phyloP scores from a whole-genome alignment of 2,329 filamentous ascomycete genomes.

The Pyricularia grisea region DNA sequence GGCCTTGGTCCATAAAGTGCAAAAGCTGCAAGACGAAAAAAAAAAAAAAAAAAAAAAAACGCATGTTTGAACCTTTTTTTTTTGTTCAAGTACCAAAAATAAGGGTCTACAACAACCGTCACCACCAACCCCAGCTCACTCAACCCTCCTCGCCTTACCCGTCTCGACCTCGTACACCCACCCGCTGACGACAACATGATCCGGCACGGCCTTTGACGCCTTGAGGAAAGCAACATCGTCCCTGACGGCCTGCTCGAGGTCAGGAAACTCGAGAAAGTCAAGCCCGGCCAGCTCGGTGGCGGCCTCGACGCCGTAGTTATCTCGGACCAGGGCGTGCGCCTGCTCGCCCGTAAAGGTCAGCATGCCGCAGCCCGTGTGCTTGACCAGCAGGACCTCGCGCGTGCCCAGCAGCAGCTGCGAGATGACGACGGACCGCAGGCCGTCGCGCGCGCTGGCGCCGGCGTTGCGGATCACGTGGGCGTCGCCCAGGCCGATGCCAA shows the following conservation, averaged over 20 bases:
- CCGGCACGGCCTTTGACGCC: conserved; percentile 47
- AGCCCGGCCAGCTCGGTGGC: conserved; percentile 27
- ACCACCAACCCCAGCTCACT: neutral
- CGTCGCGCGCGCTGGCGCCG: conserved; percentile 57
- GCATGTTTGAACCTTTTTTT: too few species aligned
- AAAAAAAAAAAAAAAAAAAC: neutral
- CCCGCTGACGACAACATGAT: conserved; percentile 53
- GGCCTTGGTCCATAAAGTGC: neutral
- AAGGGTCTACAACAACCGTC: neutral
- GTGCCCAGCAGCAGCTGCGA: conserved; percentile 73
- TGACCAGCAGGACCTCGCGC: conserved; percentile 63
- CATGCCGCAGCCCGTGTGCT: conserved; percentile 73
- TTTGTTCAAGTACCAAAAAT: neutral
- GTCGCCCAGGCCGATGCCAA: conserved; percentile 64
- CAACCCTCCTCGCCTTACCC: conserved; percentile 8
- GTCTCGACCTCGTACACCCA: conserved; percentile 40
- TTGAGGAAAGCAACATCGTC: conserved; percentile 58
- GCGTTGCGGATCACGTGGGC: conserved; percentile 74
- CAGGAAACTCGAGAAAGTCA: conserved; percentile 57
- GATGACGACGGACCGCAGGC: conserved; percentile 65
- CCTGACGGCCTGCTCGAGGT: conserved; percentile 53
- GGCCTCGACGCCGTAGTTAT: conserved; percentile 45
- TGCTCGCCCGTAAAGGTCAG: conserved; percentile 55
- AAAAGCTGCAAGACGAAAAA: neutral
- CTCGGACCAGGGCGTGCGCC: conserved; percentile 41